These are phyloP conservation scores for Venturia aucupariae DNA, from an alignment of 2,329 filamentous ascomycete species.

Conservation along the genomic window DNA sequence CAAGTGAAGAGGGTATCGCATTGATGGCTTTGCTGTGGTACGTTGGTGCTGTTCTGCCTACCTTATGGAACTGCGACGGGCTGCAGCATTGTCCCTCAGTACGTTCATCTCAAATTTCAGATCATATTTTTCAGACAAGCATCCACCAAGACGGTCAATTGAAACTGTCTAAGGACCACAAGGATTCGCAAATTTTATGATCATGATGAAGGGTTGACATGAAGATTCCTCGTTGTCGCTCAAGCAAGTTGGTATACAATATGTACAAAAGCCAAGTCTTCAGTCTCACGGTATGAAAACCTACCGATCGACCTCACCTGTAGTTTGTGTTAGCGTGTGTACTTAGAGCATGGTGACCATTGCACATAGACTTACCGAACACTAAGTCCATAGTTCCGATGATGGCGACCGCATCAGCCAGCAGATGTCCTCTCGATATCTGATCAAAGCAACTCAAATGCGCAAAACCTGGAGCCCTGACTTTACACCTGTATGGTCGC, in stretches of 20 bases:
- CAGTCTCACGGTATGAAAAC: not conserved
- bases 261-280: not conserved
- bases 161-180: not conserved
- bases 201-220: too few species aligned
- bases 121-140: too few species aligned
- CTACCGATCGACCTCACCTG: constrained; percentile 4
- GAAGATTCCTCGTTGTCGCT: too few species aligned
- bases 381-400: constrained; percentile 51
- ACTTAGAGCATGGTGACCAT: too few species aligned
- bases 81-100: too few species aligned
- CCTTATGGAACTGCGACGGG: too few species aligned
- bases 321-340: not conserved
- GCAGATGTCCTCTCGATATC: constrained; percentile 78
- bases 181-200: not conserved
- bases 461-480: constrained; percentile 91
- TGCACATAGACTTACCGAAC: constrained; percentile 20
- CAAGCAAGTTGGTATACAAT: not conserved
- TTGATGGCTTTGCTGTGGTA: too few species aligned
- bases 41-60: too few species aligned
- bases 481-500: constrained; percentile 94
- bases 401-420: constrained; percentile 94
- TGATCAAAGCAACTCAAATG: constrained; percentile 94
- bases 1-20: too few species aligned
- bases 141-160: too few species aligned
- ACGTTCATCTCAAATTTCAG: too few species aligned